Percentiles rank a stretch among this genome's conserved stretches.
phyloP scores from a whole-genome alignment of 768 basidiomycete species.

The Tephrocybe rancida region DNA sequence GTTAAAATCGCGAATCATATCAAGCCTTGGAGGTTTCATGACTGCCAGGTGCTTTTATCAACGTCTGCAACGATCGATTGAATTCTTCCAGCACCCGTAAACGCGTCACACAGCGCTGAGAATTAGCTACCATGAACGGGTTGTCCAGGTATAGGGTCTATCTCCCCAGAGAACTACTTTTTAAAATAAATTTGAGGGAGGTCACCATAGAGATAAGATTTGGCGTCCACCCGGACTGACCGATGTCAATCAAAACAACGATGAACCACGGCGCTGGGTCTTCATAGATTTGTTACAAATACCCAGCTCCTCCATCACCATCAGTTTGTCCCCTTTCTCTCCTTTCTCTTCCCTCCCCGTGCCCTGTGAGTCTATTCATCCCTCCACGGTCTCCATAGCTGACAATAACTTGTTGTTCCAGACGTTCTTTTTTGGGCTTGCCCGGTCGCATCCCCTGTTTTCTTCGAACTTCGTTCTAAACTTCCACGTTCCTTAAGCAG shows the following conservation, averaged over 20 bases:
- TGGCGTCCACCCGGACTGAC: slow-evolving; percentile 25
- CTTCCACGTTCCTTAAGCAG: slow-evolving; percentile 44
- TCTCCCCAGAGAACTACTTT: not conserved
- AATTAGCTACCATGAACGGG: too few species aligned
- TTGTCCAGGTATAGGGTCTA: not conserved
- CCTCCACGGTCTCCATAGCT: not conserved
- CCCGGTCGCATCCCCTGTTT: slow-evolving; percentile 69
- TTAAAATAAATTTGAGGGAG: too few species aligned
- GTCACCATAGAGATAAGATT: slow-evolving; percentile 32
- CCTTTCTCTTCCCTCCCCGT: slow-evolving; percentile 34
- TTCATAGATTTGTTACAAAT: slow-evolving; percentile 34
- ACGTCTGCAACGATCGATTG: too few species aligned
- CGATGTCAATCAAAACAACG: slow-evolving; percentile 31
- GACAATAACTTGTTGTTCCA: slow-evolving; percentile 14
- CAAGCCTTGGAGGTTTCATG: too few species aligned
- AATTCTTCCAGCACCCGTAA: too few species aligned
- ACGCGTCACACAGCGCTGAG: too few species aligned
- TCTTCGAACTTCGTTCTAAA: slow-evolving; percentile 35
- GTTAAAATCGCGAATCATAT: too few species aligned
- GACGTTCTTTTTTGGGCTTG: slow-evolving; percentile 62
- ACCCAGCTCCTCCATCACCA: slow-evolving; percentile 15
- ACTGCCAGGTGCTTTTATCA: too few species aligned
- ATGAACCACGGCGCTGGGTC: slow-evolving; percentile 27
- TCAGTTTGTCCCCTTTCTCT: slow-evolving; percentile 25
- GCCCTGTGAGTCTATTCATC: slow-evolving; percentile 36